These are phyloP conservation scores for Aspergillus mulundensis DNA, from an alignment of 495 filamentous ascomycete species.

Conservation along the genomic window DNA sequence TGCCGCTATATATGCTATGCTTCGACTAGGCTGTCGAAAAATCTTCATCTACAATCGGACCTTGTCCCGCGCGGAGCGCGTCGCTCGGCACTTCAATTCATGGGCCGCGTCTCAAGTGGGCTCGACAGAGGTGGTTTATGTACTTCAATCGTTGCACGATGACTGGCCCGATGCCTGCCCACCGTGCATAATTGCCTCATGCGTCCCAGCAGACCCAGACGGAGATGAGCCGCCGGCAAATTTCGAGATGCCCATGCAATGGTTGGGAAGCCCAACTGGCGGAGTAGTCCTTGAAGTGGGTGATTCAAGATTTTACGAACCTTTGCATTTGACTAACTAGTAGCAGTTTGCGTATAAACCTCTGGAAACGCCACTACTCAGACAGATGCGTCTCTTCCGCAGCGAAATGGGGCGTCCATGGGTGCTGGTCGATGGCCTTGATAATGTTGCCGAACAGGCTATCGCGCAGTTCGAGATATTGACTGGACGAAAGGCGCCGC, in stretches of 20 bases:
- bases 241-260: conserved; percentile 70
- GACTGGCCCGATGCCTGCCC: conserved; percentile 64
- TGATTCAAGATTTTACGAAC: background rate
- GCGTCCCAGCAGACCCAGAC: conserved; percentile 66
- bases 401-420: conserved; percentile 60
- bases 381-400: conserved; percentile 57
- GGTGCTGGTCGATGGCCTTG: conserved; percentile 76
- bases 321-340: conserved; percentile 12
- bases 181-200: conserved; percentile 73
- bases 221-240: conserved; percentile 62
- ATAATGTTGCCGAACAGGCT: conserved; percentile 75
- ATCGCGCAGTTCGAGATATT: conserved; percentile 82
- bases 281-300: conserved; percentile 73
- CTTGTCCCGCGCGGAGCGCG: conserved; percentile 53
- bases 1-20: conserved; percentile 73
- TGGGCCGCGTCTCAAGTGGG: conserved; percentile 45
- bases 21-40: conserved; percentile 71
- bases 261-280: conserved; percentile 72
- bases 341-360: conserved; percentile 68
- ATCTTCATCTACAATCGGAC: conserved; percentile 81
- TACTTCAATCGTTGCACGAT: conserved; percentile 54
- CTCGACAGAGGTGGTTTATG: conserved; percentile 51
- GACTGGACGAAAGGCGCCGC: conserved; percentile 75
- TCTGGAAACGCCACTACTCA: conserved; percentile 63
- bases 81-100: conserved; percentile 69